Percentiles rank a stretch among this genome's conserved stretches.
These are phyloP conservation scores for Alternaria sp. DNA, from an alignment of 2,329 filamentous ascomycete genomes.

Conservation along the genomic window DNA sequence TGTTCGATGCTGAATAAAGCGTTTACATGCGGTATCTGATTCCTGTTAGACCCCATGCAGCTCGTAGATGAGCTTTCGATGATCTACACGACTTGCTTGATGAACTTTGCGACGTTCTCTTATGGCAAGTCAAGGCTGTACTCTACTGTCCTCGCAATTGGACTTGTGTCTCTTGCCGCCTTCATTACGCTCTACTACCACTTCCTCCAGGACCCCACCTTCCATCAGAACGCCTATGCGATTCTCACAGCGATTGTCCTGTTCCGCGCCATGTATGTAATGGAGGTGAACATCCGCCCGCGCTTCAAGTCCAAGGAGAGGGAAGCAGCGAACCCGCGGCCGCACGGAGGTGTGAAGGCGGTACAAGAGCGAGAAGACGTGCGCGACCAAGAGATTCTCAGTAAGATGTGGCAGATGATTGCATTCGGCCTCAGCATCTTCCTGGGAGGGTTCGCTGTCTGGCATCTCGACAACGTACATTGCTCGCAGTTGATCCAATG, in stretches of 20 bases:
- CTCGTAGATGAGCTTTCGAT: constrained; percentile 73
- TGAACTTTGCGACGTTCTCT: constrained; percentile 75
- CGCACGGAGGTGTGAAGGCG: constrained; percentile 34
- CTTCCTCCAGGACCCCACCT: constrained; percentile 78
- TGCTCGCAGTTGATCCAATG: constrained; percentile 70
- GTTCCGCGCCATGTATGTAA: constrained; percentile 76
- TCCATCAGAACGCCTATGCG: constrained; percentile 82
- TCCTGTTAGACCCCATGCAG: constrained; percentile 69
- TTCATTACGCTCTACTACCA: constrained; percentile 84
- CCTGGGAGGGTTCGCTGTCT: constrained; percentile 75
- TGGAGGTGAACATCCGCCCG: constrained; percentile 71
- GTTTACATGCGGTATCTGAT: constrained; percentile 62
- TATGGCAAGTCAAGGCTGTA: constrained; percentile 64
- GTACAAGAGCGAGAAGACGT: constrained; percentile 58
- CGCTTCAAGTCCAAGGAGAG: constrained; percentile 55
- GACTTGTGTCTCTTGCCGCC: constrained; percentile 58
- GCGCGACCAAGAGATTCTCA: constrained; percentile 64
- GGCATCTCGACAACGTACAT: constrained; percentile 80
- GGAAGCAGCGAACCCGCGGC: constrained; percentile 35
- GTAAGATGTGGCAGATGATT: constrained; percentile 79
- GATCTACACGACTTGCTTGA: constrained; percentile 75
- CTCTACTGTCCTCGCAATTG: constrained; percentile 62
- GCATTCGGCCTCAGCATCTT: constrained; percentile 72
- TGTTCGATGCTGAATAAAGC: constrained; percentile 22
- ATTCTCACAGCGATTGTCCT: constrained; percentile 73